Conservation (phyloP, 108 stramenopile species). For the Cyclotella baltica region DNA sequence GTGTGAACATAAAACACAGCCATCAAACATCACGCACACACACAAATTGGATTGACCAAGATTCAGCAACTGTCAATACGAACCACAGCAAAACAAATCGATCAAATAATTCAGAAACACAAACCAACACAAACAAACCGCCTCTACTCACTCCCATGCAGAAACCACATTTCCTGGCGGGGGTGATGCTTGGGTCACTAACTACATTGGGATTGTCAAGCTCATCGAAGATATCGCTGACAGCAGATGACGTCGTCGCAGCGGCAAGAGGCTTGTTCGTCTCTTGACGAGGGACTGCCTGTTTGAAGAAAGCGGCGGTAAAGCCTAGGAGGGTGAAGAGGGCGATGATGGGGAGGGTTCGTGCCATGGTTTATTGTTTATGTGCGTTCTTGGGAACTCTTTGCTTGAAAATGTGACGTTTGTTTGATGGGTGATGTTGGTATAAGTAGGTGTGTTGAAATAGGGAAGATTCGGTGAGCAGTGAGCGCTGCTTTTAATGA, state of each 20-base stretch:
- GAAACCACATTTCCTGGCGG: constrained; percentile 81
- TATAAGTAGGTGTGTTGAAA: too few species aligned
- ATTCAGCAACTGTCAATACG: background rate
- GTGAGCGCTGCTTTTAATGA: too few species aligned
- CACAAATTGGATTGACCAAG: background rate
- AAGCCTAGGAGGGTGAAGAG: constrained; percentile 38
- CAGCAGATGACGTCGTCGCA: background rate
- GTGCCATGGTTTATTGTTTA: constrained; percentile 6
- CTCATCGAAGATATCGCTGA: constrained; percentile 1
- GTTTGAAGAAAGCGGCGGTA: constrained; percentile 38
- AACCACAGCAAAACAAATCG: too few species aligned
- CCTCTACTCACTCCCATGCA: constrained; percentile 73
- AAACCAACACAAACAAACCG: background rate
- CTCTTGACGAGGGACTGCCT: constrained; percentile 41
- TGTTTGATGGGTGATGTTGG: too few species aligned
- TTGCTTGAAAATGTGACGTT: too few species aligned
- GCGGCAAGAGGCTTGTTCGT: constrained; percentile 5
- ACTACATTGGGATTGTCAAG: constrained; percentile 13
- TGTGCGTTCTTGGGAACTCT: too few species aligned
- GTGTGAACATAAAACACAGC: background rate
- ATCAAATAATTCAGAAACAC: too few species aligned
- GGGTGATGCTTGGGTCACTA: constrained; percentile 18
- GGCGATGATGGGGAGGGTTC: constrained; percentile 26
- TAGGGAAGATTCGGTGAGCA: too few species aligned
- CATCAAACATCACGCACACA: too few species aligned